Evolutionary conservation across 306 rosid species (phyloP), one percentile per base, ranked within the genome.

Genomic region (Rosa chinensis): DNA sequence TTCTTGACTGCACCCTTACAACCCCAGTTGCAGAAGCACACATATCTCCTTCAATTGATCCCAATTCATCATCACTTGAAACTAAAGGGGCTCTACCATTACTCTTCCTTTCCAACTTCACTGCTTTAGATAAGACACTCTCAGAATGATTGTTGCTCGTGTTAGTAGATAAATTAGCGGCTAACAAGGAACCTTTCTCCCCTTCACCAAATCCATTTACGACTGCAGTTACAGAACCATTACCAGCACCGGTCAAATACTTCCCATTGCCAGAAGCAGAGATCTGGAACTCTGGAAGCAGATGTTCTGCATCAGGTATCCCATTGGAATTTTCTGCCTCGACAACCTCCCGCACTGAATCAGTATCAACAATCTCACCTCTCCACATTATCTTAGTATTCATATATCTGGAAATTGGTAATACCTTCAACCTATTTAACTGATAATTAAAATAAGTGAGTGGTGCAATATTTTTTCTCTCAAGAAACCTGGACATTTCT

Each of bases 1-100:
- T 93, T 87, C 99, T 93, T 76, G 99, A 95, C 77, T 95, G 99
- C 80, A 93, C 86, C 87, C 99, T 95, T 75, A 95, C 99, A 85
- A 95, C 99, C 76, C 99, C 98, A 0, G 98, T 93, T 82, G 99
- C 79, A 81, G 99, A 91, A 66, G 94, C 96, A 78, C 99, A 95
- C 98, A 95, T 95, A 78, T 95, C 81, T 63, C 92, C 93, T 81
- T 85, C 96, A 81, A 90, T 74, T 53, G 86, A 74, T 70, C 74
- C 87, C 80, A 84, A 28, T 72, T 87, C 92, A 79, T 84, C 92
- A 21, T 85, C 85, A 47, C 25, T 32, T 72, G 84, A 85, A 85
- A 73, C 85, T 76, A 79, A 58, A 59, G 86, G 71, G 49, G 77
- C 73, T 79, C 86, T 78, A 81, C 84, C 79, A 40, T 69, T 84